A percentile compares a stretch with the other conserved stretches of the same genome.
Conservation (phyloP, 1,284 basidiomycete species). For the Trametes pubescens region DNA sequence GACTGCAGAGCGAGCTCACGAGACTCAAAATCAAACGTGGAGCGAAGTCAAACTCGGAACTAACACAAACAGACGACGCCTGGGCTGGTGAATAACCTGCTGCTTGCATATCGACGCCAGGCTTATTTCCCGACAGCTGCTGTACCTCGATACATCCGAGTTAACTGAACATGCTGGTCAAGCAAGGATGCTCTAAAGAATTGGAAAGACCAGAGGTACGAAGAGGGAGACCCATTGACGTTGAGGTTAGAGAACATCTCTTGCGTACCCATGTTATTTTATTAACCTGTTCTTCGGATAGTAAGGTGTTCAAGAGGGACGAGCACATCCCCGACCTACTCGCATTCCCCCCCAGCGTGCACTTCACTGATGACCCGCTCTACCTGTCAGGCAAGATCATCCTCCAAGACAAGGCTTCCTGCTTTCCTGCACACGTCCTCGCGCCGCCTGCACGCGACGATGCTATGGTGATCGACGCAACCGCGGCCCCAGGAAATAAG, state of each 20-base stretch:
- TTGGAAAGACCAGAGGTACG: conserved; percentile 64
- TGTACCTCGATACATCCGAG: conserved; percentile 87
- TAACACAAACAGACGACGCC: conserved; percentile 68
- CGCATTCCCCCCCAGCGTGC: conserved; percentile 72
- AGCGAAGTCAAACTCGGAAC: conserved; percentile 67
- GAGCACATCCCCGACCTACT: conserved; percentile 84
- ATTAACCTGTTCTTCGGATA: conserved; percentile 34
- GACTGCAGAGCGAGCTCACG: conserved; percentile 87
- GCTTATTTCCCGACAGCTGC: conserved; percentile 49
- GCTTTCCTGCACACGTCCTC: conserved; percentile 91
- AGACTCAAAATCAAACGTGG: conserved; percentile 86
- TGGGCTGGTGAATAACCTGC: conserved; percentile 59
- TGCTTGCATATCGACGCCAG: neutral
- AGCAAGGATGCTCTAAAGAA: conserved; percentile 63
- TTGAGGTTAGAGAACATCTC: conserved; percentile 49
- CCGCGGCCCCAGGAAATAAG: conserved; percentile 98
- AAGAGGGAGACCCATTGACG: conserved; percentile 57
- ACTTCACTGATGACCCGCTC: conserved; percentile 66
- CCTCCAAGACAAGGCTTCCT: conserved; percentile 97
- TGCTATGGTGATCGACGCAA: conserved; percentile 88
- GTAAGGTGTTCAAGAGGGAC: conserved; percentile 74
- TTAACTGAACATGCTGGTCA: conserved; percentile 81
- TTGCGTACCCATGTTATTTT: neutral
- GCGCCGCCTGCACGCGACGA: conserved; percentile 61
- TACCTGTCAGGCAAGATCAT: conserved; percentile 86